Conservation (phyloP, 805 yeast genomes). For the Candida mattraensis region DNA sequence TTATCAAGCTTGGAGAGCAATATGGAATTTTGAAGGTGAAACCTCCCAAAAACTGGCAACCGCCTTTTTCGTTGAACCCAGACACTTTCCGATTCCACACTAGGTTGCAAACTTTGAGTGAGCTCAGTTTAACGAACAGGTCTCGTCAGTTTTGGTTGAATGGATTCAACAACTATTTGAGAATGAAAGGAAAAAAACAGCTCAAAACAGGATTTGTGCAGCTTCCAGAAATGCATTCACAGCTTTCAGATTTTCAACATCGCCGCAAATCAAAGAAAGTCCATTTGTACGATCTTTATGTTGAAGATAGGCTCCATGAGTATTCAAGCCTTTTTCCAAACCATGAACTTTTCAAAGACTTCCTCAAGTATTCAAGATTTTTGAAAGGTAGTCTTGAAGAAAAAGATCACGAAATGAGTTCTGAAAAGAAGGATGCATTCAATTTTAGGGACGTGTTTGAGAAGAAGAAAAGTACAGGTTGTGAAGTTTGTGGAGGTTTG, state of each 20-base stretch:
- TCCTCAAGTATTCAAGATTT: slow-evolving; percentile 21
- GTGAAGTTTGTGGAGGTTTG: slow-evolving; percentile 45
- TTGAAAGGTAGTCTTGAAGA: slow-evolving; percentile 13
- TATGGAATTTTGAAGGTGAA: slow-evolving; percentile 53
- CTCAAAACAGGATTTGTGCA: slow-evolving; percentile 15
- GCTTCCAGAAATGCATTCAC: slow-evolving; percentile 7
- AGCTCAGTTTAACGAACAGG: slow-evolving; percentile 61
- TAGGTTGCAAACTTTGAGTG: slow-evolving; percentile 64
- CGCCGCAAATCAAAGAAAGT: slow-evolving; percentile 10
- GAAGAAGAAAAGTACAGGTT: slow-evolving; percentile 21
- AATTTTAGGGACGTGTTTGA: slow-evolving; percentile 11
- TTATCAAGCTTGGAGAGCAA: slow-evolving; percentile 41
- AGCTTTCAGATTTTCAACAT: background rate
- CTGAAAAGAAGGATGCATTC: slow-evolving; percentile 1
- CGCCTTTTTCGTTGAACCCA: slow-evolving; percentile 55
- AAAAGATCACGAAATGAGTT: slow-evolving; percentile 1
- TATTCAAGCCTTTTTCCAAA: slow-evolving; percentile 13
- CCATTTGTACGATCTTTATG: slow-evolving; percentile 35
- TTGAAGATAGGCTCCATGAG: slow-evolving; percentile 9
- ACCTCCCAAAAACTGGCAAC: slow-evolving; percentile 55
- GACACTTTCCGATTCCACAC: slow-evolving; percentile 62
- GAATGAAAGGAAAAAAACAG: slow-evolving; percentile 39
- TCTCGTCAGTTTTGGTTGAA: slow-evolving; percentile 60
- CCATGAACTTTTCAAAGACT: slow-evolving; percentile 11
- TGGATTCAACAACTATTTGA: slow-evolving; percentile 57